Conservation (phyloP, 139 green algal genomes). For the Chlamydomonas incerta region DNA sequence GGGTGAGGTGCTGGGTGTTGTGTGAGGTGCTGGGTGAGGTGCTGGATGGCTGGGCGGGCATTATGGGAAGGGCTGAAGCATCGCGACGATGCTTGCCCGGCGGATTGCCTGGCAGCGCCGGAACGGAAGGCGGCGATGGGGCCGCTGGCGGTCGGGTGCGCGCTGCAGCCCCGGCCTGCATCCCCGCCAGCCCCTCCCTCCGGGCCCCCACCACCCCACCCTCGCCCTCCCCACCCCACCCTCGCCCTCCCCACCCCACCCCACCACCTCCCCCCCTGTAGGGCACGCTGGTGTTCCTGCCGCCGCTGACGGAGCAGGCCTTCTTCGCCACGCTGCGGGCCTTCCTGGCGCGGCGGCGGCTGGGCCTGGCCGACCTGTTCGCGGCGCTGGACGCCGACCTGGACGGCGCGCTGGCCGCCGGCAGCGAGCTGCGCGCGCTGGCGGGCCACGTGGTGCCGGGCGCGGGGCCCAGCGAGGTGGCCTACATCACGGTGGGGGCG, state of each 20-base stretch:
- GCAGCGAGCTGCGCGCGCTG: constrained; percentile 40
- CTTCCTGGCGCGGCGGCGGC: constrained; percentile 37
- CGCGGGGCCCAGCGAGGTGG: constrained; percentile 1
- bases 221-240: background rate
- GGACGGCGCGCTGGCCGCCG: constrained; percentile 28
- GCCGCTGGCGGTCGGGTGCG: no score
- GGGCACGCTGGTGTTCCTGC: constrained; percentile 35
- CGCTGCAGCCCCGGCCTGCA: no score
- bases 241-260: background rate
- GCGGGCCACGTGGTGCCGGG: constrained; percentile 33
- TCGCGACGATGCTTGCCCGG: no score
- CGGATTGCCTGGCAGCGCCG: no score
- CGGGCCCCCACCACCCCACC: background rate
- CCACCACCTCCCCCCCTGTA: background rate
- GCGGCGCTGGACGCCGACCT: constrained; percentile 52
- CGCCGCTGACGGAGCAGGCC: constrained; percentile 23
- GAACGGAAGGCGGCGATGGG: no score
- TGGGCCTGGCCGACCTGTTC: constrained; percentile 49
- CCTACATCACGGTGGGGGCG: background rate
- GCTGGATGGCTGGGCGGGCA: no score
- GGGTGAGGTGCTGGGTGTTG: no score
- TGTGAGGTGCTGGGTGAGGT: no score
- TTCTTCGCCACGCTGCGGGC: constrained; percentile 37
- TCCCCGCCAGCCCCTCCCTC: no score
- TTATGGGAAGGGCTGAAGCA: no score